Percentiles rank a stretch among this genome's conserved stretches.
Conservation (phyloP, 768 basidiomycete genomes). For the Goffeauzyma gilvescens region DNA sequence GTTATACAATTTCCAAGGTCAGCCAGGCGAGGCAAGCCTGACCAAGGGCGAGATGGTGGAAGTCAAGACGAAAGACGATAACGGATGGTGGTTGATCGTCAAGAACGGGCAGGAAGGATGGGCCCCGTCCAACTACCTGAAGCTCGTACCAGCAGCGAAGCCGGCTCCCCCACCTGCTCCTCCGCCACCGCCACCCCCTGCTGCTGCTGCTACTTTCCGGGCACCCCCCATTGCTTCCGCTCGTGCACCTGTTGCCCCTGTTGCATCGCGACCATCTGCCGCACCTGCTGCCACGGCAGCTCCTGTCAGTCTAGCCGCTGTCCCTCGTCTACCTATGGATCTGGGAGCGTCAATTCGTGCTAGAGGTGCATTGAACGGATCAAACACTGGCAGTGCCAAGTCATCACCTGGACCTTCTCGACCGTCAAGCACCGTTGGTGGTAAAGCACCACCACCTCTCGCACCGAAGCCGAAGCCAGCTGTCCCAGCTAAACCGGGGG, state of each 20-base stretch:
- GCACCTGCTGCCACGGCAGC: conserved; percentile 35
- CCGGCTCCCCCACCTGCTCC: conserved; percentile 48
- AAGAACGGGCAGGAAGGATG: conserved; percentile 68
- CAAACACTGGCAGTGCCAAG: too few relatives aligned
- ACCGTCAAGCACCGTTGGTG: too few relatives aligned
- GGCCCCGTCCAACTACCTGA: conserved; percentile 64
- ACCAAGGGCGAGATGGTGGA: conserved; percentile 84
- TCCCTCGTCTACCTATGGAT: too few relatives aligned
- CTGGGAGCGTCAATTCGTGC: too few relatives aligned
- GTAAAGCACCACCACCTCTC: neutral
- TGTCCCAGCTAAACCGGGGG: too few relatives aligned
- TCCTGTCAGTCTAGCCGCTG: conserved; percentile 35
- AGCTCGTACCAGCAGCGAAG: conserved; percentile 49
- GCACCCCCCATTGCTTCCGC: conserved; percentile 11
- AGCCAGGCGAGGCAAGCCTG: conserved; percentile 76
- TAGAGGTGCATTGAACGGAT: too few relatives aligned
- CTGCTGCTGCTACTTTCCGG: conserved; percentile 15
- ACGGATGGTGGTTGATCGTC: conserved; percentile 96
- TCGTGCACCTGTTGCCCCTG: conserved; percentile 2
- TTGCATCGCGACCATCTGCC: conserved; percentile 15
- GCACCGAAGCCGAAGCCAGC: neutral
- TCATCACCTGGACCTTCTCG: too few relatives aligned
- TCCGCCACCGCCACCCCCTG: conserved; percentile 37
- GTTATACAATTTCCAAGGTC: conserved; percentile 74
- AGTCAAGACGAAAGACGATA: conserved; percentile 74